phyloP scores from a whole-genome alignment of 2,329 filamentous ascomycete genomes.

The Phyllosticta citribraziliensis region DNA sequence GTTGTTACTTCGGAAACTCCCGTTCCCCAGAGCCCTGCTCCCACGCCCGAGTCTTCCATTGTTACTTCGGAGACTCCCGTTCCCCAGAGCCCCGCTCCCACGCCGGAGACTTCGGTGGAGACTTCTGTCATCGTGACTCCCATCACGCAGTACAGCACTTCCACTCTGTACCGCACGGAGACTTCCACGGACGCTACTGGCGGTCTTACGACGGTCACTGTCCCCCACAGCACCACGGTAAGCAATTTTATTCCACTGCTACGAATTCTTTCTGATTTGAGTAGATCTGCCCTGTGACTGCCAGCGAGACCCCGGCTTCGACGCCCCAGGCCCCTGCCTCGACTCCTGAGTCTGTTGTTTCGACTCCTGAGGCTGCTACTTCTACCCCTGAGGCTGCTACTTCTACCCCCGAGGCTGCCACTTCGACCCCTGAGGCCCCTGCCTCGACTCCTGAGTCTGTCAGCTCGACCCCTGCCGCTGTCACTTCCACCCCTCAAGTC shows the following conservation, averaged over 20 bases:
- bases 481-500: too few species aligned
- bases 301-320: background rate
- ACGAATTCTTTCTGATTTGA: too few species aligned
- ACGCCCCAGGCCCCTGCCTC: background rate
- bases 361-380: too few species aligned
- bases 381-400: too few species aligned
- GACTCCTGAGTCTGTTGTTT: too few species aligned
- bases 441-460: too few species aligned
- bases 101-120: background rate
- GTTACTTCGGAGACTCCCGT: background rate
- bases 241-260: too few species aligned
- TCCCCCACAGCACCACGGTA: constrained; percentile 7
- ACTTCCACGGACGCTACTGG: constrained; percentile 1
- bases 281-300: background rate
- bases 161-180: constrained; percentile 7
- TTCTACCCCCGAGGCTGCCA: too few species aligned
- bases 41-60: background rate
- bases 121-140: background rate
- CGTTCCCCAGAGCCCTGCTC: background rate
- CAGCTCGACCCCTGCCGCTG: too few species aligned
- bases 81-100: background rate
- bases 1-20: background rate
- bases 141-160: constrained; percentile 2
- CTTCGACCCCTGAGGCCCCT: too few species aligned
- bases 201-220: background rate